These are phyloP conservation scores for Cladosporium sp. DNA, from an alignment of 2,329 filamentous ascomycete species.

Conservation along the genomic window DNA sequence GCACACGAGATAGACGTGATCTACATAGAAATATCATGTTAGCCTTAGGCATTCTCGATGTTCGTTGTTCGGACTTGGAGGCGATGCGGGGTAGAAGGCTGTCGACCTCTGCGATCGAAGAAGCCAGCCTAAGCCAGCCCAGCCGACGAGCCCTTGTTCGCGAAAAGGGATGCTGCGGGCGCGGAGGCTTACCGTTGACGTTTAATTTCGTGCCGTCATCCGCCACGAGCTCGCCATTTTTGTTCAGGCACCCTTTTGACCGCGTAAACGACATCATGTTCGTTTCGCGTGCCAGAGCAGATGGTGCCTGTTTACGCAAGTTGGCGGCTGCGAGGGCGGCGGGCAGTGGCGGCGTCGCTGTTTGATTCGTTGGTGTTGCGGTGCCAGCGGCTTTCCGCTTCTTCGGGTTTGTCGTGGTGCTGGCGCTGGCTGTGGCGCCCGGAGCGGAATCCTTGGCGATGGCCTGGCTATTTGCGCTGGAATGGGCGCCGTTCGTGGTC, in stretches of 20 bases:
- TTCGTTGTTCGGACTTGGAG: not conserved
- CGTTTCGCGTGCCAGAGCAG: constrained; percentile 54
- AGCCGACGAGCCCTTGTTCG: not conserved
- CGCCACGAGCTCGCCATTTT: constrained; percentile 74
- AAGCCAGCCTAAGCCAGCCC: not conserved
- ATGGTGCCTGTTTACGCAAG: constrained; percentile 31
- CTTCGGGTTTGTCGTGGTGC: constrained; percentile 54
- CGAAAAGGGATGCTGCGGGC: constrained; percentile 7
- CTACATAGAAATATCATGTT: constrained; percentile 37
- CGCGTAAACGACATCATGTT: constrained; percentile 89
- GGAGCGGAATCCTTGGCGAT: constrained; percentile 33
- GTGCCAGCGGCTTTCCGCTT: constrained; percentile 74
- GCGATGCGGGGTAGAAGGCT: constrained; percentile 23
- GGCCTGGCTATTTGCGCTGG: constrained; percentile 9
- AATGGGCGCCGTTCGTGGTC: constrained; percentile 15
- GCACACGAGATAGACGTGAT: constrained; percentile 93
- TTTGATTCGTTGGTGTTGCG: constrained; percentile 26
- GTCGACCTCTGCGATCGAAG: constrained; percentile 16
- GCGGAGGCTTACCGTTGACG: constrained; percentile 69
- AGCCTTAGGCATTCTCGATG: constrained; percentile 22
- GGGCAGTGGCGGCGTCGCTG: constrained; percentile 21
- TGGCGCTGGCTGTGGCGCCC: constrained; percentile 56
- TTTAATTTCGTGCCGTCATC: constrained; percentile 84
- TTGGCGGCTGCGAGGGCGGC: constrained; percentile 21
- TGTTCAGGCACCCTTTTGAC: constrained; percentile 59